A percentile compares a stretch with the other conserved stretches of the same genome.
Evolutionary conservation across 768 basidiomycete species (phyloP).

Genomic region (Mycena polygramma): DNA sequence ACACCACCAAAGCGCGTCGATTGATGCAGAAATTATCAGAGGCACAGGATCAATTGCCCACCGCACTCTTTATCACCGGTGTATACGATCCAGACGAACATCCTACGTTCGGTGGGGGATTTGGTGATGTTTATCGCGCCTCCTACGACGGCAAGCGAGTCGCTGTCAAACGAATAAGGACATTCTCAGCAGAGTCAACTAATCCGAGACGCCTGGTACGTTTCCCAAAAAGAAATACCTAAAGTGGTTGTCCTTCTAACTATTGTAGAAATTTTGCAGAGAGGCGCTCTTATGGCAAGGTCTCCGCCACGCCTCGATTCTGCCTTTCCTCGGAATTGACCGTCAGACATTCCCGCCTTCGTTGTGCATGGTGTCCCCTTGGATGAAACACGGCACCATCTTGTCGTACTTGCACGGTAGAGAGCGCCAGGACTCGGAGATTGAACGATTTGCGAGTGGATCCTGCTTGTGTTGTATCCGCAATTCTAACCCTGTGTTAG

Average conservation of each 20-base stretch:
- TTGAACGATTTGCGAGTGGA: slow-evolving; percentile 4
- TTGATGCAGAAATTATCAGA: slow-evolving; percentile 31
- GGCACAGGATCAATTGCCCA: slow-evolving; percentile 22
- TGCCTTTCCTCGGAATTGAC: slow-evolving; percentile 18
- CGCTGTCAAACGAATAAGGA: slow-evolving; percentile 5
- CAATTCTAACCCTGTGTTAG: background rate
- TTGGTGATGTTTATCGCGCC: slow-evolving; percentile 39
- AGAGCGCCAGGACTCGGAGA: background rate
- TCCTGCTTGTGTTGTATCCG: background rate
- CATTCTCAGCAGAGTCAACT: background rate
- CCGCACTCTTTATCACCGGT: slow-evolving; percentile 34
- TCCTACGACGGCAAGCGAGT: slow-evolving; percentile 9
- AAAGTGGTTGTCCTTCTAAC: no score
- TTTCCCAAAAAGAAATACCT: no score
- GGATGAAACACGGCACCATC: slow-evolving; percentile 24
- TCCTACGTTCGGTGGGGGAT: slow-evolving; percentile 30
- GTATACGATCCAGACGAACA: slow-evolving; percentile 25
- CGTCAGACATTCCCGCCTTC: slow-evolving; percentile 14
- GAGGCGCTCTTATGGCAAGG: slow-evolving; percentile 22
- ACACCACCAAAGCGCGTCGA: slow-evolving; percentile 23
- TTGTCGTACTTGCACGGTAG: slow-evolving; percentile 15
- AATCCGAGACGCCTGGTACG: background rate
- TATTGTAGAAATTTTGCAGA: slow-evolving; percentile 22
- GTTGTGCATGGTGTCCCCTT: slow-evolving; percentile 24
- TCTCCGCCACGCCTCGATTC: background rate